phyloP scores from a whole-genome alignment of 495 filamentous ascomycete genomes.

The Penicillium tannophilum region DNA sequence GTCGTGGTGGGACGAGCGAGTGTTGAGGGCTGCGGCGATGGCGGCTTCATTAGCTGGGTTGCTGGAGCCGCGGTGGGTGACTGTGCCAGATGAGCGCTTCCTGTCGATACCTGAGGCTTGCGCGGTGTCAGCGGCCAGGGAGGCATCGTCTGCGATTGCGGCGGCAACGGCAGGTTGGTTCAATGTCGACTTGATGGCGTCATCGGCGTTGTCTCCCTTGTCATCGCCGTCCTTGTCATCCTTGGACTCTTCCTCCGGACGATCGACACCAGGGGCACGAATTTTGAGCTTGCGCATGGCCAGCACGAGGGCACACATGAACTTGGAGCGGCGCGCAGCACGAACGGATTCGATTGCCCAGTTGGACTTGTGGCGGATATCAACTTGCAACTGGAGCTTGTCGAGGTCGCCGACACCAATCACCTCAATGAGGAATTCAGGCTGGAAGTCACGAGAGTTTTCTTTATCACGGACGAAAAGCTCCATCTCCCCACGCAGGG shows the following conservation, averaged over 20 bases:
- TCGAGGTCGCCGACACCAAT: conserved; percentile 82
- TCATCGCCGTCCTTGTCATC: conserved; percentile 57
- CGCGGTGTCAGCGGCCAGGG: conserved; percentile 21
- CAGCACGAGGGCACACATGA: conserved; percentile 90
- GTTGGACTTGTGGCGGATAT: conserved; percentile 91
- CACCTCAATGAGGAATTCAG: conserved; percentile 76
- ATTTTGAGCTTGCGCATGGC: conserved; percentile 88
- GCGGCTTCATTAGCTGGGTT: conserved; percentile 39
- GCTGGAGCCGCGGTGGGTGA: conserved; percentile 36
- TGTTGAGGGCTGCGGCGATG: conserved; percentile 47
- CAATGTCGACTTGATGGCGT: neutral
- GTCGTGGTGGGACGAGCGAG: conserved; percentile 45
- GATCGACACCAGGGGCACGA: conserved; percentile 74
- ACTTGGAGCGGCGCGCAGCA: conserved; percentile 83
- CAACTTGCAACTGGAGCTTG: conserved; percentile 78
- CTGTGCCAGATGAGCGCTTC: conserved; percentile 29
- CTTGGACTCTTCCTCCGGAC: conserved; percentile 63
- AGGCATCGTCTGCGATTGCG: conserved; percentile 14
- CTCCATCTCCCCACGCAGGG: conserved; percentile 78
- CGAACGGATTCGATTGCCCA: conserved; percentile 92
- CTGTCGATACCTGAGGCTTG: conserved; percentile 42
- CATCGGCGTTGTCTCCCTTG: conserved; percentile 12
- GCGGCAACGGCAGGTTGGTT: conserved; percentile 18
- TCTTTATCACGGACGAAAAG: conserved; percentile 81
- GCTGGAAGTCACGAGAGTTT: conserved; percentile 89